phyloP scores from a whole-genome alignment of 345 rosid genomes.

The Corymbia maculata region DNA sequence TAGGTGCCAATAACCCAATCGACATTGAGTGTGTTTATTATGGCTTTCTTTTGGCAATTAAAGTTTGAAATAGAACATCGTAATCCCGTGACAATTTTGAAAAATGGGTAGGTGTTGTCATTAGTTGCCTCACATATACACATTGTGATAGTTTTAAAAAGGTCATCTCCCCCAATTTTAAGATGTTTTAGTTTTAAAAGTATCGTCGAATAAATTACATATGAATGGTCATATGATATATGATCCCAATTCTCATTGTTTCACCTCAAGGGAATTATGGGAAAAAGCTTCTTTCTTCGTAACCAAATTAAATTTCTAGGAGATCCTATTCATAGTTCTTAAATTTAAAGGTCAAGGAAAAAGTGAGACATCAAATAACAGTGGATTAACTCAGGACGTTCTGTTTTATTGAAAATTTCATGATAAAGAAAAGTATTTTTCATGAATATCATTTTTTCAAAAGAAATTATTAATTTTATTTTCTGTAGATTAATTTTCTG shows the following conservation, averaged over 20 bases:
- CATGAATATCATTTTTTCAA: background rate
- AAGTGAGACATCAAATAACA: background rate
- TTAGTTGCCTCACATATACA: background rate
- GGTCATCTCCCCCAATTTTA: background rate
- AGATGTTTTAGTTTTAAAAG: background rate
- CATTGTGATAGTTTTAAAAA: background rate
- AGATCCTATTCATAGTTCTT: background rate
- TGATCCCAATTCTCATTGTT: background rate
- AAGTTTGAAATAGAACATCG: background rate
- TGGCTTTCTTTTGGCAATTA: background rate
- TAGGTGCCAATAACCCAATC: background rate
- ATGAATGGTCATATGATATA: background rate
- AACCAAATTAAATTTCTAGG: background rate
- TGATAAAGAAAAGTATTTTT: no score
- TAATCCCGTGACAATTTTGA: background rate
- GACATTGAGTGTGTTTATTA: background rate
- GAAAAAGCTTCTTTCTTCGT: background rate
- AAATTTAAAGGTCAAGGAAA: background rate
- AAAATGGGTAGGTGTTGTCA: background rate
- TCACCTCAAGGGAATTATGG: rapidly evolving
- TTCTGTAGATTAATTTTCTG: no score
- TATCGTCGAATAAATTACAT: no score
- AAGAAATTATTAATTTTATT: background rate
- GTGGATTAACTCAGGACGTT: no score
- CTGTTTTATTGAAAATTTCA: background rate